Percentiles rank a stretch among this genome's conserved stretches.
Conservation (phyloP, 1,139 yeast genomes). For the Saccharomyces pastorianus region DNA sequence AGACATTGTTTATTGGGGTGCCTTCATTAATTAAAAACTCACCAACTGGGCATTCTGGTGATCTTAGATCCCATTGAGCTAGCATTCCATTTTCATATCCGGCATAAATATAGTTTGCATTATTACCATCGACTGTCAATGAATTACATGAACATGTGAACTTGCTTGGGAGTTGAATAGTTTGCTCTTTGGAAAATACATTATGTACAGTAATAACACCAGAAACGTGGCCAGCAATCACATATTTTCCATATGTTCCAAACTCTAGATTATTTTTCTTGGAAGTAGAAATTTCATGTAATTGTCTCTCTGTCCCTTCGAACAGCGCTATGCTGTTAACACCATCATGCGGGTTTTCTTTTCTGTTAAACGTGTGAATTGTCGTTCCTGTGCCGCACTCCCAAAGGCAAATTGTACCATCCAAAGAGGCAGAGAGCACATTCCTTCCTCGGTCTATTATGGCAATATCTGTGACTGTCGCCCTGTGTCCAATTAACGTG, state of each 20-base stretch:
- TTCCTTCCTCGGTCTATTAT: constrained; percentile 60
- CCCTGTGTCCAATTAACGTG: constrained; percentile 41
- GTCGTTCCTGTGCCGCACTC: constrained; percentile 52
- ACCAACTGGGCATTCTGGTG: constrained; percentile 12
- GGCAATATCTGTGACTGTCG: constrained; percentile 39
- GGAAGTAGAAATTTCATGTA: not conserved
- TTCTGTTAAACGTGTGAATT: constrained; percentile 36
- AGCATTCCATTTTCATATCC: constrained; percentile 45
- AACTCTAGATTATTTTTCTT: constrained; percentile 28
- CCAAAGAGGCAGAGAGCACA: constrained; percentile 44
- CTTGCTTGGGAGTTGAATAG: constrained; percentile 16
- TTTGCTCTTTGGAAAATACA: constrained; percentile 23
- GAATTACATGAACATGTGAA: constrained; percentile 17
- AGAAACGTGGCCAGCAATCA: constrained; percentile 42
- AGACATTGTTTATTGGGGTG: constrained; percentile 11
- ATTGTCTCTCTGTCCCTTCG: not conserved
- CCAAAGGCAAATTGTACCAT: constrained; percentile 55
- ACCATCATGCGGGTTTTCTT: constrained; percentile 33
- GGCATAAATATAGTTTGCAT: constrained; percentile 27
- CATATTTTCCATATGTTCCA: constrained; percentile 36
- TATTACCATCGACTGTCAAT: constrained; percentile 17
- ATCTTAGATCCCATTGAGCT: constrained; percentile 36
- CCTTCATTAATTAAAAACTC: constrained; percentile 13
- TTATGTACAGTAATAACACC: constrained; percentile 41
- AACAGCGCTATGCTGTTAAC: constrained; percentile 24